phyloP scores from a whole-genome alignment of 1,139 yeast genomes.

The Hansenula anomala region DNA sequence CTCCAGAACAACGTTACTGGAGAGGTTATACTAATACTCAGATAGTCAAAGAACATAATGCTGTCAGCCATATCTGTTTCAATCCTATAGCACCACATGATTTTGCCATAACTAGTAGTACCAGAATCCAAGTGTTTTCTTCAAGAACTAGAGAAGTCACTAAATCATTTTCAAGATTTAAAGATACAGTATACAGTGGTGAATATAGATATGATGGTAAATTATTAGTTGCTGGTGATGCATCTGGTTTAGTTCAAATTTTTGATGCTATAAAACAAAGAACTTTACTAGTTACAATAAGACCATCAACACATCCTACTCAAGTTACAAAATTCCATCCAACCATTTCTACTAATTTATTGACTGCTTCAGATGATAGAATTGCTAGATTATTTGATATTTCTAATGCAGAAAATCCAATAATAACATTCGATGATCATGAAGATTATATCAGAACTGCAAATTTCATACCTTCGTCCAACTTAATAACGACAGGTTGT shows the following conservation, averaged over 20 bases:
- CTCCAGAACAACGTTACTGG: slow-evolving; percentile 96
- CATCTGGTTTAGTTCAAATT: slow-evolving; percentile 79
- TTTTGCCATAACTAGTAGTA: slow-evolving; percentile 89
- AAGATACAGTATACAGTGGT: slow-evolving; percentile 85
- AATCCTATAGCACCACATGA: slow-evolving; percentile 86
- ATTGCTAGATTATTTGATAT: slow-evolving; percentile 85
- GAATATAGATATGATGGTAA: slow-evolving; percentile 82
- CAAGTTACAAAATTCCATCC: slow-evolving; percentile 95
- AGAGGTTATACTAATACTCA: slow-evolving; percentile 73
- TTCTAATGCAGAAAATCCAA: slow-evolving; percentile 66
- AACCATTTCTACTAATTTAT: slow-evolving; percentile 58
- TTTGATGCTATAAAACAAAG: slow-evolving; percentile 80
- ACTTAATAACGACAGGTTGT: slow-evolving; percentile 85
- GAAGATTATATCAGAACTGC: slow-evolving; percentile 87
- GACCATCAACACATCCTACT: slow-evolving; percentile 82
- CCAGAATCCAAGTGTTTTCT: slow-evolving; percentile 87
- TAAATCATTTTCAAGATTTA: slow-evolving; percentile 86
- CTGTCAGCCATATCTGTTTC: slow-evolving; percentile 83
- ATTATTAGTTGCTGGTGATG: slow-evolving; percentile 82
- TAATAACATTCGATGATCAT: slow-evolving; percentile 69
- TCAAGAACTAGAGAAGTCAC: slow-evolving; percentile 88
- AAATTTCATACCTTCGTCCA: slow-evolving; percentile 70
- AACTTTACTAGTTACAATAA: slow-evolving; percentile 70
- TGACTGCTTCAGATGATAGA: slow-evolving; percentile 91
- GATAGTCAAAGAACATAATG: slow-evolving; percentile 88